Evolutionary conservation across 176 grass and related monocot genomes (phyloP), one percentile per base, ranked within the genome.

Genomic region (Oryza officinalis): DNA sequence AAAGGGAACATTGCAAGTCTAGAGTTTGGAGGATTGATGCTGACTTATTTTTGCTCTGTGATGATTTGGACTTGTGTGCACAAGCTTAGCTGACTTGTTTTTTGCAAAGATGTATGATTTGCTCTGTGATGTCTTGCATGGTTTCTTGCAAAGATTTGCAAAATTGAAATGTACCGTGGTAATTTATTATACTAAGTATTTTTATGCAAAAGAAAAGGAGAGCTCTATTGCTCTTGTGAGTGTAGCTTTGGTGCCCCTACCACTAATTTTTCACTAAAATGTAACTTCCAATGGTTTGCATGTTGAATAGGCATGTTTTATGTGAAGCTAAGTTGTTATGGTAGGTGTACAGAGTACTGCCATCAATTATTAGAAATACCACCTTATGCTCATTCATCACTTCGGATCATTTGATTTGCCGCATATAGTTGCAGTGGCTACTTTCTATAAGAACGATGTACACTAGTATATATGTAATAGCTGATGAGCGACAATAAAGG

Each of bases 61-160:
- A 30, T 30, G 28, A 30, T 30, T 30, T 30, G 28, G 28, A 30
- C 28, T 3, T 32, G 28, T 15, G 26, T 18, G 25, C 32, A 6
- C 67, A 14, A 44, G 68, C 32, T 61, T 68, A n/a, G 45, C 15
- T 22, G 15, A 35, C 20, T 80, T 23, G 0, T 80, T 80, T 32
- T 4, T 84, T 75, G 14, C 33, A 32, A 32, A 32, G 32, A 41
- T 83, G 75, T 63, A 27, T 79, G 38, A 8, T 46, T 63, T 75
- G 2, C 8, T 35, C 20, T 64, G 17, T 61, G 1, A 76, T 26
- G 65, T 15, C 59, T 68, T 32, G 20, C 17, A 54, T 63, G 14
- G 43, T 82, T 64, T 64, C 40, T 26, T 47, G 17, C 18, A 14
- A 74, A 64, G 13, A 22, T 61, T 13, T 69, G 12, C 4, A 12